phyloP scores from a whole-genome alignment of 441 rosid species.

The Kokia cookei region DNA sequence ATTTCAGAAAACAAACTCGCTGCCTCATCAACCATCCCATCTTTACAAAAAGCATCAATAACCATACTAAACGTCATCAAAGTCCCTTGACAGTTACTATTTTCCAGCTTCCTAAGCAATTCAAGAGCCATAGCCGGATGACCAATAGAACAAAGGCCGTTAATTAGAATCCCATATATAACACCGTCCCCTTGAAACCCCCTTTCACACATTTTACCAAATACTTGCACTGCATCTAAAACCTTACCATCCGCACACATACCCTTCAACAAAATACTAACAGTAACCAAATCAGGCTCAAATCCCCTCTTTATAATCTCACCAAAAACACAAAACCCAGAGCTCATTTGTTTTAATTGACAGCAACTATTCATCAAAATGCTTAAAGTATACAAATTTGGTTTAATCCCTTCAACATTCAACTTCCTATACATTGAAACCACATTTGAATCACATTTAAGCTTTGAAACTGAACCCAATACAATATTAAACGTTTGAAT shows the following conservation, averaged over 20 bases:
- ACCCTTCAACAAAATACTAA: conserved; percentile 13
- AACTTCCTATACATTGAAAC: conserved; percentile 10
- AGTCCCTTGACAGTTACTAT: conserved; percentile 2
- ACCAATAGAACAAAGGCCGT: conserved; percentile 10
- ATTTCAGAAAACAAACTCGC: conserved; percentile 17
- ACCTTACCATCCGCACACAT: conserved; percentile 18
- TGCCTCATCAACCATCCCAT: conserved; percentile 14
- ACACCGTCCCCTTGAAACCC: conserved; percentile 12
- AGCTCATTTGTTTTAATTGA: conserved; percentile 13
- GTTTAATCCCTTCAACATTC: conserved; percentile 12
- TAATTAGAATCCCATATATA: conserved; percentile 15
- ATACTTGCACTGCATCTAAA: conserved; percentile 9
- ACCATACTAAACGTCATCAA: conserved; percentile 10
- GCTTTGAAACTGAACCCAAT: conserved; percentile 12
- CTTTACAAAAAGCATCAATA: conserved; percentile 22
- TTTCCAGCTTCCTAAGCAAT: conserved; percentile 22
- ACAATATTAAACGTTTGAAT: conserved; percentile 13
- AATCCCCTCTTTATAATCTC: conserved; percentile 26
- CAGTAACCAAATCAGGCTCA: conserved; percentile 15
- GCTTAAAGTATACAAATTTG: conserved; percentile 15
- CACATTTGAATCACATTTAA: background rate
- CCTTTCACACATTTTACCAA: conserved; percentile 25
- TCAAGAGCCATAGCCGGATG: conserved; percentile 12
- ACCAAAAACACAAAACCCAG: conserved; percentile 20
- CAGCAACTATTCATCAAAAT: conserved; percentile 12